Evolutionary conservation across 2,329 filamentous ascomycete genomes (phyloP).

Genomic region (Penicillium sp.): DNA sequence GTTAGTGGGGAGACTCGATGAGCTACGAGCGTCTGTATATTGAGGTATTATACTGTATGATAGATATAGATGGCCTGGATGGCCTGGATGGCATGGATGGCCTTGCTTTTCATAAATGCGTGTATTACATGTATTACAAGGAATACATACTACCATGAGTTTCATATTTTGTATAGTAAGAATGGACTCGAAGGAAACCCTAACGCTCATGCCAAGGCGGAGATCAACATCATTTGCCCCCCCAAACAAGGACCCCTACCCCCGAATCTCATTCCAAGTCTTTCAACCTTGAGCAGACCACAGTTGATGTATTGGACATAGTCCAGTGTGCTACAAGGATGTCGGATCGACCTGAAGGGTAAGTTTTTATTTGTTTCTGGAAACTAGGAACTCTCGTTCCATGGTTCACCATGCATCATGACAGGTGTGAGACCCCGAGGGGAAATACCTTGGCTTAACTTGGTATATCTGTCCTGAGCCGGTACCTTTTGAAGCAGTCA

Average conservation of each 20-base stretch:
- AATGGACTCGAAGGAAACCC: not conserved
- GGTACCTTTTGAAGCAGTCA: not conserved
- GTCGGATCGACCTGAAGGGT: constrained; percentile 26
- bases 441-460: not conserved
- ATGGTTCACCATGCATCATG: constrained; percentile 15
- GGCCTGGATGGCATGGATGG: not conserved
- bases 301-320: not conserved
- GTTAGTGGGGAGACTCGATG: constrained; percentile 58
- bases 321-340: constrained; percentile 6
- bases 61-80: constrained; percentile 3
- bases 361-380: constrained; percentile 9
- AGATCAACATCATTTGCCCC: constrained; percentile 11
- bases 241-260: constrained; percentile 4
- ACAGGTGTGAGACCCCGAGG: not conserved
- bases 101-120: constrained; percentile 1
- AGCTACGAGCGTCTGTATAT: constrained; percentile 2
- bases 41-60: constrained; percentile 8
- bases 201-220: constrained; percentile 9
- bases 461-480: too few relatives aligned
- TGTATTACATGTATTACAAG: constrained; percentile 9
- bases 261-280: not conserved
- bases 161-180: not conserved
- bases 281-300: not conserved
- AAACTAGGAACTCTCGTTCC: not conserved
- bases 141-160: not conserved